Conservation (phyloP, 169 alveolate species). For the Plasmodium gallinaceum region DNA sequence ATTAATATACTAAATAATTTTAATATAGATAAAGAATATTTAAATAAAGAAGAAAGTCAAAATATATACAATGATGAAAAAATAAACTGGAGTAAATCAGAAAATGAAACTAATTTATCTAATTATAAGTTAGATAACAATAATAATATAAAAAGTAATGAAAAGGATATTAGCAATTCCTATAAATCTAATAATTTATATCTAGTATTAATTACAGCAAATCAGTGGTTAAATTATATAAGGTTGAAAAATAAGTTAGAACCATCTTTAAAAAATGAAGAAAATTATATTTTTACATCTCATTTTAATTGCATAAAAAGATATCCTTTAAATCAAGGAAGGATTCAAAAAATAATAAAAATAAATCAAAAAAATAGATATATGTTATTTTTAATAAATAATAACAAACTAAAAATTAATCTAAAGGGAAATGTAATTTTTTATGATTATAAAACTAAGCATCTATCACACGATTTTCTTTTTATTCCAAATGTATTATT, state of each 20-base stretch:
- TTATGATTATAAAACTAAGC: constrained; percentile 71
- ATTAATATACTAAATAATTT: constrained; percentile 38
- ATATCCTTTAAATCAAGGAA: constrained; percentile 63
- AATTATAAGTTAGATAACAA: neutral
- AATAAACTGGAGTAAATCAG: neutral
- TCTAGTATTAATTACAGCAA: constrained; percentile 63
- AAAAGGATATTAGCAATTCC: neutral
- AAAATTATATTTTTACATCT: constrained; percentile 65
- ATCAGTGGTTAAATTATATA: constrained; percentile 64
- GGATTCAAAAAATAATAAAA: constrained; percentile 42
- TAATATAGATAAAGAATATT: constrained; percentile 51
- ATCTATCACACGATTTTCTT: constrained; percentile 53
- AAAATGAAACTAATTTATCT: neutral
- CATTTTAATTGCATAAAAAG: constrained; percentile 67
- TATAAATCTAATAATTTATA: constrained; percentile 39
- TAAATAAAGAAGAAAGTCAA: neutral
- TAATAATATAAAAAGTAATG: neutral
- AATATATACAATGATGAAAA: neutral
- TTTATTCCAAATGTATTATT: constrained; percentile 61
- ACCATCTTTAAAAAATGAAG: constrained; percentile 58
- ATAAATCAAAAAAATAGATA: constrained; percentile 67
- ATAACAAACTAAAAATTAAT: constrained; percentile 33
- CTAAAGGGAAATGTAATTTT: constrained; percentile 65
- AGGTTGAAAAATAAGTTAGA: constrained; percentile 62
- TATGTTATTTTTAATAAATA: constrained; percentile 65